Base-by-base conservation (phyloP, 1,284 basidiomycete genomes). In the Coriolopsis trogii region DNA sequence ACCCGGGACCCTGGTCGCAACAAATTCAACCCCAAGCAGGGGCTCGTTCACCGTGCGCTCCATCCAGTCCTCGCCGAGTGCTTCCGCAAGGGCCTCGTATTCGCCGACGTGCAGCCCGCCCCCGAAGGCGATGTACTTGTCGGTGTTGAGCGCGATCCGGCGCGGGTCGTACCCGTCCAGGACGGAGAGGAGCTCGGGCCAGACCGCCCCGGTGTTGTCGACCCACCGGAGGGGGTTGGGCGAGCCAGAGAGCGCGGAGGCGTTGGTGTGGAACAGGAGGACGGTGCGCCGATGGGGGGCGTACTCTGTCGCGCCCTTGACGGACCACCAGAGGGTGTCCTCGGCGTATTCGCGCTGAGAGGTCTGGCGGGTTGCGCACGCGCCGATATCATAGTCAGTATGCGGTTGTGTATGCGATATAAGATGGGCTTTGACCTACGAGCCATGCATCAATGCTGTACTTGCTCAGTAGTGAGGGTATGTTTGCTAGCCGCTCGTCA, bases 61-160 rank as follows among this genome's bases (percentile, higher is more conserved):
- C 64, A 71, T 72, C 77, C 77, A 81, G 18, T 66, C 55, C 25
- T 66, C 60, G 8, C 74, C 75, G 5, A 81, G 64, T 53, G 74
- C 69, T 41, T 69, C 65, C 12, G 62, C 37, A 18, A 81, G 59
- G 4, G 70, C 70, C 13, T 68, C 63, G 18, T 71, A 66, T 59
- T 82, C 79, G 18, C 80, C 80, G 12, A 73, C 73, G 52, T 79
- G 76, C 49, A 82, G 67, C 12, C 80, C 80, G 43, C 77, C 78
- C 3, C 72, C 73, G 58, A 80, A 80, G 4, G 77, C 75, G 52
- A 79, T 71, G 63, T 76, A 62, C 16, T 67, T 62, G 59, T 81
- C 77, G 34, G 70, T 70, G 55, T 81, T 80, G 34, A 81, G 59
- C 4, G 74, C 74, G 46, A 81, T 80, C 18, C 67, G 67, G 25